A percentile compares a stretch with the other conserved stretches of the same genome.
These are phyloP conservation scores for Myochromella boudieri DNA, from an alignment of 768 basidiomycete genomes.

Conservation along the genomic window DNA sequence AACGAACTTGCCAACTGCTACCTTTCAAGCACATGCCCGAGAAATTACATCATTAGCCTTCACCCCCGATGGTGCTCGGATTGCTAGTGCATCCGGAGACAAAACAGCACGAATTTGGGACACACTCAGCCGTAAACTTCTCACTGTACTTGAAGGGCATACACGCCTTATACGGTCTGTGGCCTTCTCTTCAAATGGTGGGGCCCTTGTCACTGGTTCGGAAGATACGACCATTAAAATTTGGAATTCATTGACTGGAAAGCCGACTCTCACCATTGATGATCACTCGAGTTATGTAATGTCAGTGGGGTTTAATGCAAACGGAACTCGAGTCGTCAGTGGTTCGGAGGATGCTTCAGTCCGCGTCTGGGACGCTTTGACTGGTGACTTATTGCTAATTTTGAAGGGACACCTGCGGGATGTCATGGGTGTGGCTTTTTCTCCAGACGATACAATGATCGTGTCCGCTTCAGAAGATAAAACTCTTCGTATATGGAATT, in stretches of 20 bases:
- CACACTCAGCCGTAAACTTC: not conserved
- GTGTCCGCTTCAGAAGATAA: conserved; percentile 10
- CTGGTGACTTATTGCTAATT: not conserved
- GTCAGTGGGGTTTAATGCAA: conserved; percentile 3
- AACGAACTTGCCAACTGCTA: conserved; percentile 2
- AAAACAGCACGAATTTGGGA: conserved; percentile 8
- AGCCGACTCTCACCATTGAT: conserved; percentile 3
- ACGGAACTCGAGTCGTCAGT: conserved; percentile 6
- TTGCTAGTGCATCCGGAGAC: conserved; percentile 10
- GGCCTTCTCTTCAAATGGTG: conserved; percentile 7
- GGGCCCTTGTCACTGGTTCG: conserved; percentile 5
- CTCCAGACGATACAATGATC: conserved; percentile 7
- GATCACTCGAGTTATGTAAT: conserved; percentile 12
- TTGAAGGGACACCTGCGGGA: conserved; percentile 4
- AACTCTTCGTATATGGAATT: conserved; percentile 10
- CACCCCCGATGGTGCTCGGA: conserved; percentile 2
- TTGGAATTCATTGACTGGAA: conserved; percentile 6
- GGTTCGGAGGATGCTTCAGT: conserved; percentile 10
- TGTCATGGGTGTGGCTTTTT: conserved; percentile 7
- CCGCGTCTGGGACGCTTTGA: conserved; percentile 10
- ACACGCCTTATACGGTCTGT: conserved; percentile 10
- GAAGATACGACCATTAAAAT: conserved; percentile 7
- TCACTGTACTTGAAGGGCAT: conserved; percentile 2
- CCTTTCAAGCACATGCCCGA: conserved; percentile 3
- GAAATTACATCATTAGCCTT: conserved; percentile 6